Base-by-base conservation (phyloP, 2,329 filamentous ascomycete genomes). In the Drechslerella dactyloides region DNA sequence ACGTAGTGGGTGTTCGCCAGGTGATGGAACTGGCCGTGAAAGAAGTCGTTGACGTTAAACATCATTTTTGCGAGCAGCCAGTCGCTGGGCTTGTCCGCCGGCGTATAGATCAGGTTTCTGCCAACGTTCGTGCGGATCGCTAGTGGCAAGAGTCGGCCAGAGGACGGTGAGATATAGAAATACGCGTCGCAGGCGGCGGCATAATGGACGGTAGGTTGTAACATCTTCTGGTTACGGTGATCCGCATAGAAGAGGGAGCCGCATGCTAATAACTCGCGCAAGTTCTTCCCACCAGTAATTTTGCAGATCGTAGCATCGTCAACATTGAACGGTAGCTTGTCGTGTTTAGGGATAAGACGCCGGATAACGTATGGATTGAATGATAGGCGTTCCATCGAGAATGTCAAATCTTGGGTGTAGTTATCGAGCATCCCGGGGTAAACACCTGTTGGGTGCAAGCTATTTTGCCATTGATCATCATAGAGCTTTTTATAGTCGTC, bases 361-460 rank as follows among this genome's bases (percentile, higher is more conserved):
- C 76, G 75, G 5, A 83, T 57, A 3, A 76, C 73, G 57, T 80
- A 82, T 0, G 82, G 81, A 58, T 80, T 81, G 37, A 78, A 75
- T 1, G 81, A 82, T 7, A 84, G 75, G 10, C 82, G 78, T 70
- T 83, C 80, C 82, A 83, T 84, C 2, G 81, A 81, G 74, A 84
- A 83, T 27, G 81, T 69, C 1, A 82, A 75, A 73, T 84, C 82
- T 57, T 81, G 78, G 0, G 82, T 83, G 65, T 81, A 82, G 65
- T 84, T 83, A 24, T 79, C 77, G 7, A 81, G 74, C 8, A 81
- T 78, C 11, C 82, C 79, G 30, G 77, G 75, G 46, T 75, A 74
- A 1, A 78, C 74, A 1, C 81, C 81, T 8, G 74, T 75, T 0
- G 81, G 80, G 3, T 80, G 75, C 0, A 80, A 76, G 21, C 60